Conservation (phyloP, 345 rosid species). For the Eucalyptus sp. region DNA sequence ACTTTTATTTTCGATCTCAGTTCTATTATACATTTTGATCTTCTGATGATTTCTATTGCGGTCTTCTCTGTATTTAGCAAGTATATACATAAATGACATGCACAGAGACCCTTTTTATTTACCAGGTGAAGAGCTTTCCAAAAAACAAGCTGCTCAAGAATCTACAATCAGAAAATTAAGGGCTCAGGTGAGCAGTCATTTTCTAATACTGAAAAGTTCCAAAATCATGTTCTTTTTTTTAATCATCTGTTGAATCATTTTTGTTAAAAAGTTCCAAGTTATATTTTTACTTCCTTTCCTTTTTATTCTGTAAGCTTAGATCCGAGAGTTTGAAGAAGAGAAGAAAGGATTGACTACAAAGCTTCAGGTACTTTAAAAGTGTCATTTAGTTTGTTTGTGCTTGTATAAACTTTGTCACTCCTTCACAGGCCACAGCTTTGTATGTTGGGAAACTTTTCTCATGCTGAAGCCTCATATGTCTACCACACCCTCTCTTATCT, state of each 20-base stretch:
- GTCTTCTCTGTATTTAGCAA: neutral
- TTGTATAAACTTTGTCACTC: neutral
- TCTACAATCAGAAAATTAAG: slow-evolving; percentile 90
- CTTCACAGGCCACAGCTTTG: neutral
- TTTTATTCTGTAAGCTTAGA: slow-evolving; percentile 40
- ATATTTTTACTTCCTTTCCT: neutral
- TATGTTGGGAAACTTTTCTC: neutral
- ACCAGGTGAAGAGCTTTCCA: slow-evolving; percentile 97
- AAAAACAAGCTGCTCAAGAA: slow-evolving; percentile 97
- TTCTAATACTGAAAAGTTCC: neutral
- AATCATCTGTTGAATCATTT: slow-evolving; percentile 1
- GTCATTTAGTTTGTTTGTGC: neutral
- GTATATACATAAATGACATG: neutral
- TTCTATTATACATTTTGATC: neutral
- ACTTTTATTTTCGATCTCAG: neutral
- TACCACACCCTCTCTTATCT: neutral
- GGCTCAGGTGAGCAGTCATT: slow-evolving; percentile 62
- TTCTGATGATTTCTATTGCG: neutral
- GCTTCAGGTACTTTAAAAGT: slow-evolving; percentile 73
- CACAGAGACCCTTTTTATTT: neutral
- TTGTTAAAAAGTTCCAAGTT: neutral
- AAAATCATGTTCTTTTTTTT: neutral
- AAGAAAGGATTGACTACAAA: slow-evolving; percentile 87
- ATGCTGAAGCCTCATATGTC: neutral
- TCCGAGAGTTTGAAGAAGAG: slow-evolving; percentile 95